These are phyloP conservation scores for Phytophthora palmivora DNA, from an alignment of 352 stramenopile species.

Conservation along the genomic window DNA sequence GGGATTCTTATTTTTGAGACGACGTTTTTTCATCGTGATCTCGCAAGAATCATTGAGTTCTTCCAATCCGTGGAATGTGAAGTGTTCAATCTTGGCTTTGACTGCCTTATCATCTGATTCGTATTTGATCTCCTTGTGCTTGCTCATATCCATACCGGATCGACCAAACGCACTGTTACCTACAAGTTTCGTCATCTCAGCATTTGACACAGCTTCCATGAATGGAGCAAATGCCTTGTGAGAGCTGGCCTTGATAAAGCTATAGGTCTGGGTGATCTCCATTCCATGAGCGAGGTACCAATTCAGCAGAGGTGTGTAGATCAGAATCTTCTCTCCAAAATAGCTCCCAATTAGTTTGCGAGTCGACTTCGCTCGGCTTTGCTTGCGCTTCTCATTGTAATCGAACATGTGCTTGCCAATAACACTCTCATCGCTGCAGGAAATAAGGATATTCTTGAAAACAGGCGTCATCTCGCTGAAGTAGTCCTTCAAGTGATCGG, in stretches of 20 bases:
- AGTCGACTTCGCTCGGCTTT: neutral
- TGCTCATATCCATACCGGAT: constrained; percentile 14
- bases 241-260: too few species aligned
- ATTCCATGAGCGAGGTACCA: constrained; percentile 1
- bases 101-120: constrained; percentile 1
- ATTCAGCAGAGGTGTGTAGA: neutral
- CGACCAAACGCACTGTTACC: constrained; percentile 13
- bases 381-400: neutral
- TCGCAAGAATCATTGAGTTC: constrained; percentile 15
- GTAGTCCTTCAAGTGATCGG: constrained; percentile 34
- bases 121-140: constrained; percentile 14
- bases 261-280: too few species aligned
- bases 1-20: constrained; percentile 5
- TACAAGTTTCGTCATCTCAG: too few species aligned
- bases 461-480: constrained; percentile 47
- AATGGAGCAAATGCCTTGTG: too few species aligned
- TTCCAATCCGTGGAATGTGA: constrained; percentile 6
- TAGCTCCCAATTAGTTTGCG: constrained; percentile 1
- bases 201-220: too few species aligned
- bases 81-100: constrained; percentile 11
- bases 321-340: constrained; percentile 1
- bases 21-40: constrained; percentile 5
- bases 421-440: constrained; percentile 3
- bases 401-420: neutral
- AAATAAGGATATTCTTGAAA: constrained; percentile 43